A percentile compares a stretch with the other conserved stretches of the same genome.
These are phyloP conservation scores for Pichia sp. DNA, from an alignment of 1,139 yeast species.

Conservation along the genomic window DNA sequence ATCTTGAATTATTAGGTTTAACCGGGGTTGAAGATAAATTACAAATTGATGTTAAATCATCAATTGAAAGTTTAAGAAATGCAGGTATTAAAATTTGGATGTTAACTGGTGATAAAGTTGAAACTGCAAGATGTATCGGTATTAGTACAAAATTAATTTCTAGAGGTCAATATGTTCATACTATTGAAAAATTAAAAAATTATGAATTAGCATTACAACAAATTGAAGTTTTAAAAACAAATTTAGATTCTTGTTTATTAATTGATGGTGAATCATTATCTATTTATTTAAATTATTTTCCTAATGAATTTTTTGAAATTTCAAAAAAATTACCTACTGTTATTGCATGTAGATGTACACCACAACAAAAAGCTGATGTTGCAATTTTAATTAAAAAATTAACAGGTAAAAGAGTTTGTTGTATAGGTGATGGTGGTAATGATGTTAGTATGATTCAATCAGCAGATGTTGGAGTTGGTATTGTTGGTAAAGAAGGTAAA, in stretches of 20 bases:
- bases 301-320: slow-evolving; percentile 66
- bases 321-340: slow-evolving; percentile 84
- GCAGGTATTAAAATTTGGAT: slow-evolving; percentile 99
- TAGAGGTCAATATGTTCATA: slow-evolving; percentile 89
- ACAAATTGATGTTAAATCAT: slow-evolving; percentile 84
- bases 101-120: slow-evolving; percentile 98
- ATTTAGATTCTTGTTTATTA: slow-evolving; percentile 69
- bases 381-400: slow-evolving; percentile 69
- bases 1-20: slow-evolving; percentile 79
- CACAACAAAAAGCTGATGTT: slow-evolving; percentile 97
- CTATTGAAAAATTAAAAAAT: slow-evolving; percentile 59
- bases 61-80: slow-evolving; percentile 85
- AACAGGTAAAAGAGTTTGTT: slow-evolving; percentile 88
- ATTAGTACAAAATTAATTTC: slow-evolving; percentile 88
- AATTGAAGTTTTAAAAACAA: slow-evolving; percentile 62
- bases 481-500: slow-evolving; percentile 96
- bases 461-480: slow-evolving; percentile 98
- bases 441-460: slow-evolving; percentile 99
- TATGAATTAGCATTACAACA: slow-evolving; percentile 65
- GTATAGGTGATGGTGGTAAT: slow-evolving; percentile 99
- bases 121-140: slow-evolving; percentile 95
- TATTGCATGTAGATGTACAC: slow-evolving; percentile 96
- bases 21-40: slow-evolving; percentile 97
- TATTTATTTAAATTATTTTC: slow-evolving; percentile 55
- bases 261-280: slow-evolving; percentile 93